Conservation (phyloP, 495 filamentous ascomycete species). For the Aspergillus incahuasiensis region DNA sequence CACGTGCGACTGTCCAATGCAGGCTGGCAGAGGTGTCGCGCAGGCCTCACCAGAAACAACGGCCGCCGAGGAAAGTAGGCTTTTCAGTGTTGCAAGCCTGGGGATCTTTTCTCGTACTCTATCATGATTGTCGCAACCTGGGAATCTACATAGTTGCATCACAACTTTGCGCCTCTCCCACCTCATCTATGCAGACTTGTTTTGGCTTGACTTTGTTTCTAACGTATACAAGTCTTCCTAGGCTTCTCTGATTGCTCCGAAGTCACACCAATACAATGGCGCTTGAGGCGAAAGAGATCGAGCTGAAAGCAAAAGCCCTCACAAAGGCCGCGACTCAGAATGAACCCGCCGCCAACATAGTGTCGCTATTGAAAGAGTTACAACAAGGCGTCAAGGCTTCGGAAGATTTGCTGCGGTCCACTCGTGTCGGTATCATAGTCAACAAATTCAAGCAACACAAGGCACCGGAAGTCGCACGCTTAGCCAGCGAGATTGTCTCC, state of each 20-base stretch:
- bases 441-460: constrained; percentile 74
- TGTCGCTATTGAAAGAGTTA: constrained; percentile 68
- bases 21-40: not conserved
- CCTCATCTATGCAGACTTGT: not conserved
- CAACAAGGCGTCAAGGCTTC: constrained; percentile 74
- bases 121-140: no score
- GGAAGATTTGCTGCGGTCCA: constrained; percentile 80
- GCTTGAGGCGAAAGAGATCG: constrained; percentile 82
- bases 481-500: constrained; percentile 74
- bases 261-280: constrained; percentile 13
- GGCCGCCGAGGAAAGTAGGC: no score
- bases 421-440: constrained; percentile 83
- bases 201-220: not conserved
- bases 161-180: not conserved
- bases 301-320: constrained; percentile 64
- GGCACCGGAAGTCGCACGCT: constrained; percentile 67
- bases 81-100: no score
- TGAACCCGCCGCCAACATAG: constrained; percentile 59
- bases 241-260: not conserved
- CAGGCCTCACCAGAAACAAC: not conserved
- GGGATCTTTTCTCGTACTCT: no score
- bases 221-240: not conserved
- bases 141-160: not conserved
- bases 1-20: constrained; percentile 9
- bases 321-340: constrained; percentile 67